phyloP scores from a whole-genome alignment of 208 protist genomes.

The Acanthamoeba triangularis region DNA sequence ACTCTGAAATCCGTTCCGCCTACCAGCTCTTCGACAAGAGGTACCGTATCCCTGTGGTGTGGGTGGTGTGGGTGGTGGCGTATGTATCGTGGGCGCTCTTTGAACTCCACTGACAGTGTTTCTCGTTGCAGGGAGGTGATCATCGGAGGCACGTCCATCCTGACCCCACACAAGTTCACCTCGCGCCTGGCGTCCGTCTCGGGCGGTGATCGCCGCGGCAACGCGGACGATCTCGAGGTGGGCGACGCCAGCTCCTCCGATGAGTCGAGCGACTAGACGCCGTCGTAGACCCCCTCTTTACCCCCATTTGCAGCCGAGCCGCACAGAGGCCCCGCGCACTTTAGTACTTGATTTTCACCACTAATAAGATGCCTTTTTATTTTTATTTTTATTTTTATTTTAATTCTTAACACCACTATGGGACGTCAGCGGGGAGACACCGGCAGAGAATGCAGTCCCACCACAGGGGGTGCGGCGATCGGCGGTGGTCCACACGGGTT shows the following conservation, averaged over 20 bases:
- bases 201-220: background rate
- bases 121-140: background rate
- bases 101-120: background rate
- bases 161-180: background rate
- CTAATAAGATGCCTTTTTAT: no score
- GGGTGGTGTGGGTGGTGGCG: no score
- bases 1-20: slow-evolving; percentile 65
- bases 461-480: background rate
- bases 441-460: slow-evolving; percentile 1
- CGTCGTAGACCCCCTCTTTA: no score
- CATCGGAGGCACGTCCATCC: slow-evolving; percentile 22
- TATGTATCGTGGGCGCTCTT: background rate
- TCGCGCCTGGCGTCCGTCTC: background rate
- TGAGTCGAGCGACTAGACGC: no score
- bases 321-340: no score
- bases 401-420: no score
- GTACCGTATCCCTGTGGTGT: background rate
- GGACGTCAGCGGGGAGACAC: background rate
- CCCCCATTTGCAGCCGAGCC: no score
- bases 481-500: background rate
- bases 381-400: no score
- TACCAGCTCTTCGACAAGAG: slow-evolving; percentile 19
- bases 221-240: no score
- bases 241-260: no score
- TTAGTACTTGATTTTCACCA: no score